phyloP scores from a whole-genome alignment of 257 asterid species.

The Petunia axillaris region DNA sequence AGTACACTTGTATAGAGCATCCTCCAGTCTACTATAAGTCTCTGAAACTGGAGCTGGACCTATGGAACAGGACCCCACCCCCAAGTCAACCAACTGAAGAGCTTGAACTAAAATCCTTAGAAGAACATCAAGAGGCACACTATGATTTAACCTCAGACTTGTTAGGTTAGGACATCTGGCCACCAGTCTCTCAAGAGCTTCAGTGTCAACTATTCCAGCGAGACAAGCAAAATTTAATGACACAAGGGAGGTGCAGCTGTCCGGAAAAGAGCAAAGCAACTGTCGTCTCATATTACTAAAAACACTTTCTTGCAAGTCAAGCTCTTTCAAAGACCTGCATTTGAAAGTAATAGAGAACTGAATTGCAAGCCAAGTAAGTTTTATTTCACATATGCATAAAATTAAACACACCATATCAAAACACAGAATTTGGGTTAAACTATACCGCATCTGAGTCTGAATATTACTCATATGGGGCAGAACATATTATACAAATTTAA shows the following conservation, averaged over 20 bases:
- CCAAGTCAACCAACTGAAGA: conserved; percentile 70
- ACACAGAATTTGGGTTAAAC: neutral
- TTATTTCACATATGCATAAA: too few relatives aligned
- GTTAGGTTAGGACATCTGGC: conserved; percentile 62
- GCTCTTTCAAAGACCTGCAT: conserved; percentile 70
- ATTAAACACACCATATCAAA: too few relatives aligned
- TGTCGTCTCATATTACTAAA: conserved; percentile 76
- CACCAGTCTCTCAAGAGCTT: conserved; percentile 76
- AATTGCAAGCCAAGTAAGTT: too few relatives aligned
- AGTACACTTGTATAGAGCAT: conserved; percentile 47
- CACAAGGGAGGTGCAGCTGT: conserved; percentile 70
- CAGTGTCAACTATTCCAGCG: conserved; percentile 70
- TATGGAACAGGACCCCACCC: conserved; percentile 61
- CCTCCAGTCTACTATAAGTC: conserved; percentile 45
- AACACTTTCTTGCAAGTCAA: conserved; percentile 81
- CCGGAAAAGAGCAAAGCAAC: conserved; percentile 84
- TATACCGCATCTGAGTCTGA: too few relatives aligned
- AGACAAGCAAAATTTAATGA: conserved; percentile 85
- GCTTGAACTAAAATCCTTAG: conserved; percentile 66
- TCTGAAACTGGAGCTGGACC: conserved; percentile 53
- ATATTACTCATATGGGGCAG: too few relatives aligned
- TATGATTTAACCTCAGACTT: conserved; percentile 65
- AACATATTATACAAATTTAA: too few relatives aligned
- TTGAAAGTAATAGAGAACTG: neutral
- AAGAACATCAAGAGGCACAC: conserved; percentile 67